Evolutionary conservation across 2,329 filamentous ascomycete genomes (phyloP).

Genomic region (Fusarium heterosporum): DNA sequence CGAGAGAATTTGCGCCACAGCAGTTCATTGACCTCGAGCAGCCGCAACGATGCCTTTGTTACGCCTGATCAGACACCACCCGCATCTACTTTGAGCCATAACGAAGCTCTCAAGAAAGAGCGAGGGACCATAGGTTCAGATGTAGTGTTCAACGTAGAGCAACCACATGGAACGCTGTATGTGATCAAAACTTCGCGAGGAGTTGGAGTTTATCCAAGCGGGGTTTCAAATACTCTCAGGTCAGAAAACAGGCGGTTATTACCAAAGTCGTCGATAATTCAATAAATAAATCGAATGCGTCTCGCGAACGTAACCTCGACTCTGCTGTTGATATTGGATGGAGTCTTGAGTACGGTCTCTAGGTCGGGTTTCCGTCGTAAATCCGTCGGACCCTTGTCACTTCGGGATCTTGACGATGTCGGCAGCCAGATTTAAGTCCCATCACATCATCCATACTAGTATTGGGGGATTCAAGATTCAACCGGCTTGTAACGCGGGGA

Average conservation of each 20-base stretch:
- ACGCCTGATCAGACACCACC: constrained; percentile 20
- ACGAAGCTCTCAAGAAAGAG: constrained; percentile 3
- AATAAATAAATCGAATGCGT: constrained; percentile 26
- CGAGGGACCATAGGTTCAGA: constrained; percentile 4
- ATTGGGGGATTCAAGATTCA: constrained; percentile 2
- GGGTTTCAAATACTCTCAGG: constrained; percentile 11
- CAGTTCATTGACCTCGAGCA: constrained; percentile 9
- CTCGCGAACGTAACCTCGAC: background rate
- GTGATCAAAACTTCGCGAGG: constrained; percentile 1
- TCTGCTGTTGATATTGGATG: background rate
- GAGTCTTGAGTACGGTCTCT: background rate
- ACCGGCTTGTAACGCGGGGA: constrained; percentile 28
- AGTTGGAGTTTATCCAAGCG: background rate
- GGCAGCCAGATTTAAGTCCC: constrained; percentile 33
- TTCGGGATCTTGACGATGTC: constrained; percentile 23
- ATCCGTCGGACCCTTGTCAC: constrained; percentile 36
- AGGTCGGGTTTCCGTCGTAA: constrained; percentile 29
- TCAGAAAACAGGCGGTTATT: constrained; percentile 8
- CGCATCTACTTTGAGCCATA: constrained; percentile 6
- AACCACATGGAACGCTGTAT: background rate
- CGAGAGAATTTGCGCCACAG: constrained; percentile 7
- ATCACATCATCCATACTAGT: constrained; percentile 25
- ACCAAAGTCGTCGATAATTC: constrained; percentile 25
- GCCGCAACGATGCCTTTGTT: constrained; percentile 22
- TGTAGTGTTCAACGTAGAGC: background rate